Base-by-base conservation (phyloP, 176 grass and related monocot genomes). In the Carex kokanica region DNA sequence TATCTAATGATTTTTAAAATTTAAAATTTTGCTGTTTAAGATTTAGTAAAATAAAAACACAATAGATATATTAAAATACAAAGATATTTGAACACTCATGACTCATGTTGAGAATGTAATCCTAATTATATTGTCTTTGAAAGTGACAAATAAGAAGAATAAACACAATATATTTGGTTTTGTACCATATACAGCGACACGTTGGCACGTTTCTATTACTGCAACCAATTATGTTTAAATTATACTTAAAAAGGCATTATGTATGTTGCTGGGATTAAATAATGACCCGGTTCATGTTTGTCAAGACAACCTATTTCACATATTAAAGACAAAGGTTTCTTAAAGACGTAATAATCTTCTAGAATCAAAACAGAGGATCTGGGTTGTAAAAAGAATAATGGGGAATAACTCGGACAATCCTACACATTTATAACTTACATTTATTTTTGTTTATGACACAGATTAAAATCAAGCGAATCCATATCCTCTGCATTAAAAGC, bases 201-300 rank as follows among this genome's bases (percentile, higher is more conserved):
- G 31, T 36, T 67, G 64, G 13, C 8, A 64, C 24, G 3, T 64
- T 64, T 29, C 62, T 64, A 31, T 14, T 31, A 29, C 14, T 17
- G 4, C 29, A 18, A 67, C 29, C 64, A 5, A 36, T 32, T 32
- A 34, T 65, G 21, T 34, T 59, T 58, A 58, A 58, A 58, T 18
- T 59, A 14, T 18, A n/a, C 18, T 59, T 18, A 8, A 59, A 7
- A 18, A n/a, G 20, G 5, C 41, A 59, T 59, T 59, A 59, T n/a
- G 14, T 67, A 31, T 15, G 29, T 67, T 15, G 3, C 5, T 36
- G 16, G 17, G 5, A 20, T 24, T 49, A 49, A 73, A 49, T n/a
- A 73, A 49, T 73, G 40, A 73, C 40, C 69, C 20, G n/a, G 43
- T 73, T 41, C 69, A 49, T 49, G n/a, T 73, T 73, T 73, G 69